Percentiles rank a stretch among this genome's conserved stretches.
These are phyloP conservation scores for Podila horticola DNA, from an alignment of 192 early-diverging fungal species.

Conservation along the genomic window DNA sequence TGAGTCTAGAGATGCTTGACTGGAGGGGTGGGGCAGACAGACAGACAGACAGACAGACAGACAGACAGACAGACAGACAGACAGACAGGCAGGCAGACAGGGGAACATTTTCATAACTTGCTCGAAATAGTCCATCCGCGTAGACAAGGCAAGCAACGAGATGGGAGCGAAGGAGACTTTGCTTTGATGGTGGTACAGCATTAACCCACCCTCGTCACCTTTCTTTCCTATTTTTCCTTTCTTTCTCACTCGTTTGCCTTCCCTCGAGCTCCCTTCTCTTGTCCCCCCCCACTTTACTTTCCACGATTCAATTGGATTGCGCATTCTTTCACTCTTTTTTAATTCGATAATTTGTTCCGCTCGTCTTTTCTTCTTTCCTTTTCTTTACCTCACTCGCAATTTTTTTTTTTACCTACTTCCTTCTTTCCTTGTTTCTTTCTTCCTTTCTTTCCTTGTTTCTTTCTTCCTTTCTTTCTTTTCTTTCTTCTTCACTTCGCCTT, in stretches of 20 bases:
- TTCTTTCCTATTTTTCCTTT: background rate
- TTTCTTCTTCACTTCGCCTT: background rate
- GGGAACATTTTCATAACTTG: too few relatives aligned
- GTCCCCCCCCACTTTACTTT: background rate
- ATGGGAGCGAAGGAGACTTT: background rate
- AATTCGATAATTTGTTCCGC: background rate
- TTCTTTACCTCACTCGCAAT: background rate
- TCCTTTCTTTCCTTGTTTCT: background rate
- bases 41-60: background rate
- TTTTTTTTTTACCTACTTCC: background rate
- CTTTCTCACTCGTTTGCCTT: too few relatives aligned
- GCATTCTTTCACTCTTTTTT: background rate
- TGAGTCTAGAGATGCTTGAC: too few relatives aligned
- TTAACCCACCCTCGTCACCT: background rate
- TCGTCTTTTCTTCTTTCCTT: background rate
- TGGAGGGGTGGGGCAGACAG: too few relatives aligned
- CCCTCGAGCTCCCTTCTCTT: background rate
- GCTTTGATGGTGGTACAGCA: too few relatives aligned
- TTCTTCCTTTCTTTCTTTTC: slow-evolving; percentile 6
- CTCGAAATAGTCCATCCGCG: too few relatives aligned
- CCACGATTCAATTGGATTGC: too few relatives aligned
- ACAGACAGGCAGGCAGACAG: background rate
- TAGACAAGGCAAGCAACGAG: background rate
- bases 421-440: background rate
- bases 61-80: background rate